Base-by-base conservation (phyloP, 306 rosid genomes). In the Styphnolobium japonicum region DNA sequence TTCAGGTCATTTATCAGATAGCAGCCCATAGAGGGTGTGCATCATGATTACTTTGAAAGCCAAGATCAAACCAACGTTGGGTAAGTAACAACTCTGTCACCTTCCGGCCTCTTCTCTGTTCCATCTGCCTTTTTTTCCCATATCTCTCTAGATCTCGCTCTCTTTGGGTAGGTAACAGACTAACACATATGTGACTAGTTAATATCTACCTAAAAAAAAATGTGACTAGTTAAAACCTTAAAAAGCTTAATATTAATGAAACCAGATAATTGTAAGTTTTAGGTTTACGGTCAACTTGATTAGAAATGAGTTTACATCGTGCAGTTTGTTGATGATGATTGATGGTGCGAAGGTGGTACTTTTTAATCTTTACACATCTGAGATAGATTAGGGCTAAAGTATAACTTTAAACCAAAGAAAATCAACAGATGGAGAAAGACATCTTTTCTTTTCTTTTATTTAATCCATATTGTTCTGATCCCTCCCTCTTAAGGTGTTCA, bases 1-100 rank as follows among this genome's bases (percentile, higher is more conserved):
- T 87, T 94, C 98, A 86, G 16, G 83, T 80, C 82, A 75, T 77
- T 2, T 31, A 75, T 83, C 85, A 55, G 79, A 81, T 80, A 57
- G 86, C 23, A 82, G 80, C 81, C 73, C 71, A 69, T 71, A 65
- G 56, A 75, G 67, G 65, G 87, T 73, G 61, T 48, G 34, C 79
- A 85, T 90, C 58, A 88, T 85, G 56, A 56, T 64, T 83, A 76
- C 74, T 88, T 88, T 92, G 90, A 85, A 90, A 87, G 88, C 84
- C 74, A 79, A 81, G 84, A 87, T 78, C 73, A 79, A 90, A 68
- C 89, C 60, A 64, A 86, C 84, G 80, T 85, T 82, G 87, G 90
- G 91, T 88, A 39, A 56, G 82, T 79, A 71, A 15, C 82, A 23
- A 48, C 82, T 73, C 14, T 66, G 39, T 87, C 73, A 53, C 73